phyloP scores from a whole-genome alignment of 2,329 filamentous ascomycete genomes.

The Xylaria sp. region DNA sequence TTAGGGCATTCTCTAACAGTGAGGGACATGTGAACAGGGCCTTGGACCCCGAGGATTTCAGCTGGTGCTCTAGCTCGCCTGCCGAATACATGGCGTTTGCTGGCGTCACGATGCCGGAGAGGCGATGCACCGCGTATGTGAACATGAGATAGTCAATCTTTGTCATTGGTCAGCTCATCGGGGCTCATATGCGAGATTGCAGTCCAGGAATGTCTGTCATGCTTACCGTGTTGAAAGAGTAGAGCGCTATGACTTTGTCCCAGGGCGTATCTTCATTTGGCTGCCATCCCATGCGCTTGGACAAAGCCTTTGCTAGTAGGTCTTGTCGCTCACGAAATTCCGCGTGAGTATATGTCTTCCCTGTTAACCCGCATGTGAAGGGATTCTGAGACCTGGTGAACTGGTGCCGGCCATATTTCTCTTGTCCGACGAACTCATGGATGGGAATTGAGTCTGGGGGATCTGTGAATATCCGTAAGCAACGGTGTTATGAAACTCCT shows the following conservation, averaged over 20 bases:
- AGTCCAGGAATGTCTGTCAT: neutral
- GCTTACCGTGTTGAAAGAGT: slow-evolving; percentile 73
- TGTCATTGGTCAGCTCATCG: slow-evolving; percentile 8
- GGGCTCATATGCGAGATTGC: neutral
- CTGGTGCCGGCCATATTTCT: slow-evolving; percentile 72
- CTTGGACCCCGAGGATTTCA: slow-evolving; percentile 72
- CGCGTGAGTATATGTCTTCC: slow-evolving; percentile 68
- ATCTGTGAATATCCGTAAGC: slow-evolving; percentile 39
- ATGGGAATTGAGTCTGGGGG: slow-evolving; percentile 73
- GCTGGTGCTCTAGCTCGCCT: slow-evolving; percentile 73
- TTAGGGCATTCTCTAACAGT: slow-evolving; percentile 69
- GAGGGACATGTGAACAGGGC: slow-evolving; percentile 76
- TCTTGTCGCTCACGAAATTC: slow-evolving; percentile 75
- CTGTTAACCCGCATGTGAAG: slow-evolving; percentile 78
- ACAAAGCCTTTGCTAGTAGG: slow-evolving; percentile 70
- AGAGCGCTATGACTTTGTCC: slow-evolving; percentile 80
- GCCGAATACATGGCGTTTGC: slow-evolving; percentile 77
- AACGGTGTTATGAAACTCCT: neutral
- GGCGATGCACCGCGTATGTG: slow-evolving; percentile 74
- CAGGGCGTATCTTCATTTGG: slow-evolving; percentile 77
- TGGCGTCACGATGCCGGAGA: slow-evolving; percentile 74
- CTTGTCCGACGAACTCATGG: slow-evolving; percentile 76
- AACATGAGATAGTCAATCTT: slow-evolving; percentile 74
- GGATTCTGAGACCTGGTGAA: slow-evolving; percentile 69
- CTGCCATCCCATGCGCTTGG: slow-evolving; percentile 75